These are phyloP conservation scores for Leucoagaricus sp. DNA, from an alignment of 1,284 basidiomycete species.

Conservation along the genomic window DNA sequence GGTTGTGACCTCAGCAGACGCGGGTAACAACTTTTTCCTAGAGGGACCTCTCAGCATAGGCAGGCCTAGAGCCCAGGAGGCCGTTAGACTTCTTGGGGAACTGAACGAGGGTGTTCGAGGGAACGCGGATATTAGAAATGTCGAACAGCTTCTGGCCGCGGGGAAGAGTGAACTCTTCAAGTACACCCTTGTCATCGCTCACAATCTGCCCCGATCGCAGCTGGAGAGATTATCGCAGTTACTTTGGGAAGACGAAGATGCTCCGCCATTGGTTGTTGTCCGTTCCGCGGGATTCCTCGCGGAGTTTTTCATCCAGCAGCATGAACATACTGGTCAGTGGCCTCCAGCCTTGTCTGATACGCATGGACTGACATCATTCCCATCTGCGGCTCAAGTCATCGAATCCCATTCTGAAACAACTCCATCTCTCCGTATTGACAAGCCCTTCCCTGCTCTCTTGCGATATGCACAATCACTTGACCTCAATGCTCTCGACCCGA, in stretches of 20 bases:
- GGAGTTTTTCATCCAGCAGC: slow-evolving; percentile 85
- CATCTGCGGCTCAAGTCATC: slow-evolving; percentile 75
- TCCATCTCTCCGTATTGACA: slow-evolving; percentile 86
- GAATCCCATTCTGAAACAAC: slow-evolving; percentile 90
- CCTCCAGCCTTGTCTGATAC: background rate
- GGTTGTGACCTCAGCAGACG: slow-evolving; percentile 70
- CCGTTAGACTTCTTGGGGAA: slow-evolving; percentile 78
- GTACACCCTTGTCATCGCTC: slow-evolving; percentile 84
- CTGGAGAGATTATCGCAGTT: slow-evolving; percentile 63
- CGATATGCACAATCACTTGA: slow-evolving; percentile 75
- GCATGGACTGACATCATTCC: slow-evolving; percentile 13
- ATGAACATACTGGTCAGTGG: slow-evolving; percentile 78
- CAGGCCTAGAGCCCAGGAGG: slow-evolving; percentile 78
- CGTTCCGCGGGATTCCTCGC: slow-evolving; percentile 87
- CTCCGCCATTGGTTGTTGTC: slow-evolving; percentile 74
- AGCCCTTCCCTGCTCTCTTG: slow-evolving; percentile 83
- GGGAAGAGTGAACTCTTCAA: slow-evolving; percentile 43
- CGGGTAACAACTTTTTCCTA: slow-evolving; percentile 97
- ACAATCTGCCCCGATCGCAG: slow-evolving; percentile 66
- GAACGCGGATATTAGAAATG: slow-evolving; percentile 57
- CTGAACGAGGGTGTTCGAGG: slow-evolving; percentile 89
- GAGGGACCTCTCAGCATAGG: slow-evolving; percentile 77
- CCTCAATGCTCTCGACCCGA: slow-evolving; percentile 76
- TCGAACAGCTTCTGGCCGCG: slow-evolving; percentile 59
- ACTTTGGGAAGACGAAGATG: slow-evolving; percentile 63